Evolutionary conservation across 2,329 filamentous ascomycete species (phyloP).

Genomic region (Colletotrichum falcatum): DNA sequence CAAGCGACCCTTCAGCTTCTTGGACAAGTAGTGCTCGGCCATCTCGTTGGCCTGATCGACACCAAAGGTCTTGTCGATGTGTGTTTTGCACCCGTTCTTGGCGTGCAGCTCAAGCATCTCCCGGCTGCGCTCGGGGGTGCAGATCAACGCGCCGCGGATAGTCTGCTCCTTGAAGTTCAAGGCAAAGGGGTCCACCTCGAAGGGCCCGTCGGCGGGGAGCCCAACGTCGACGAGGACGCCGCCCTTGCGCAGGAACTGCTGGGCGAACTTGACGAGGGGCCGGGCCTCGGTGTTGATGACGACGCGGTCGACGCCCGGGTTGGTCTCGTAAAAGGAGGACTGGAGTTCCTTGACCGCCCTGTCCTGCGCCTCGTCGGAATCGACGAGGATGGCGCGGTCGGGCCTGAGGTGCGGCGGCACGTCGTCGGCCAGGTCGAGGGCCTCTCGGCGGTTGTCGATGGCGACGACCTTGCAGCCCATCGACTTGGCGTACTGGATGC

Average conservation of each 20-base stretch:
- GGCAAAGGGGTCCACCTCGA: conserved; percentile 41
- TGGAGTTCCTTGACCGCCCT: conserved; percentile 36
- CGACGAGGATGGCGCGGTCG: conserved; percentile 32
- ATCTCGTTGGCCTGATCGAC: conserved; percentile 41
- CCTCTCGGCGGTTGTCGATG: conserved; percentile 43
- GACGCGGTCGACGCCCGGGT: conserved; percentile 43
- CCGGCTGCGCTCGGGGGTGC: conserved; percentile 41
- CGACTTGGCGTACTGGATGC: conserved; percentile 45
- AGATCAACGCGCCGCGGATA: conserved; percentile 39
- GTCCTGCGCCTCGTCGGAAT: conserved; percentile 33
- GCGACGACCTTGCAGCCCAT: conserved; percentile 45
- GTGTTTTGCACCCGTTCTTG: conserved; percentile 37
- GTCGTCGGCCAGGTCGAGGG: conserved; percentile 39
- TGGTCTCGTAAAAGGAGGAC: conserved; percentile 32
- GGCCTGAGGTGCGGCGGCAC: conserved; percentile 37
- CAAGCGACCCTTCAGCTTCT: conserved; percentile 39
- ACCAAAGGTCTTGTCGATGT: conserved; percentile 40
- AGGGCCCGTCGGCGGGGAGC: conserved; percentile 38
- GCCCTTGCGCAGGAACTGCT: conserved; percentile 42
- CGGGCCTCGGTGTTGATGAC: conserved; percentile 40
- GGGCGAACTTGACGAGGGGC: conserved; percentile 33
- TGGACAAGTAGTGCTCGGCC: conserved; percentile 39
- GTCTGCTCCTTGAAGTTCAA: conserved; percentile 44
- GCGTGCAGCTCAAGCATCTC: conserved; percentile 42
- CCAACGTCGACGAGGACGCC: conserved; percentile 40